Percentiles rank a stretch among this genome's conserved stretches.
phyloP scores from a whole-genome alignment of 768 basidiomycete species.

The Amanita thiersii region DNA sequence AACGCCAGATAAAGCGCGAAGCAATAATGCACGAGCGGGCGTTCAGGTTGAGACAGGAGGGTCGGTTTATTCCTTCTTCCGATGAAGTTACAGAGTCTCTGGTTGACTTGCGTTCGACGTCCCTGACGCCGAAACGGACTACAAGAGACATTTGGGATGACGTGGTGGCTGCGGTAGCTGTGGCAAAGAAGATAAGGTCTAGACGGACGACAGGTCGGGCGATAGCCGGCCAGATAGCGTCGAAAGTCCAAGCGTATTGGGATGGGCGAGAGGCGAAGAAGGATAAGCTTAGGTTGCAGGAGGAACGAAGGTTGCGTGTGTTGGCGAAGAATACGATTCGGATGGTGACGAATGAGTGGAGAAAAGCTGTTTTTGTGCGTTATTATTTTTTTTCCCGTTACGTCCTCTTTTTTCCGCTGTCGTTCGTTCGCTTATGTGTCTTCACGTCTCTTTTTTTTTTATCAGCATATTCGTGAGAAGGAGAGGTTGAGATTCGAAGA shows the following conservation, averaged over 20 bases:
- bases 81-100: slow-evolving; percentile 17
- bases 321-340: slow-evolving; percentile 68
- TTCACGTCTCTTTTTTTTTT: slow-evolving; percentile 1
- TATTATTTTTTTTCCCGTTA: not conserved
- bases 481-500: slow-evolving; percentile 54
- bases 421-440: not conserved
- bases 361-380: slow-evolving; percentile 77
- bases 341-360: slow-evolving; percentile 75
- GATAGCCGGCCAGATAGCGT: slow-evolving; percentile 50
- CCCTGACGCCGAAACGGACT: slow-evolving; percentile 23
- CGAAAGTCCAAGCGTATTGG: slow-evolving; percentile 67
- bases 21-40: slow-evolving; percentile 13
- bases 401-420: not conserved
- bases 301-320: slow-evolving; percentile 58
- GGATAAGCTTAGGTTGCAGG: slow-evolving; percentile 46
- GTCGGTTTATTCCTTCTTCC: slow-evolving; percentile 30
- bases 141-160: slow-evolving; percentile 51
- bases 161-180: slow-evolving; percentile 39
- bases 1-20: slow-evolving; percentile 27
- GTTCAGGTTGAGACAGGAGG: slow-evolving; percentile 24
- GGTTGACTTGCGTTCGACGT: slow-evolving; percentile 15
- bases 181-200: slow-evolving; percentile 15
- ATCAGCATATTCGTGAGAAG: slow-evolving; percentile 68
- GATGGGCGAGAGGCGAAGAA: slow-evolving; percentile 56
- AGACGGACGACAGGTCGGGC: slow-evolving; percentile 26